Conservation (phyloP, 108 stramenopile species). For the Cyclostephanos tholiformis region DNA sequence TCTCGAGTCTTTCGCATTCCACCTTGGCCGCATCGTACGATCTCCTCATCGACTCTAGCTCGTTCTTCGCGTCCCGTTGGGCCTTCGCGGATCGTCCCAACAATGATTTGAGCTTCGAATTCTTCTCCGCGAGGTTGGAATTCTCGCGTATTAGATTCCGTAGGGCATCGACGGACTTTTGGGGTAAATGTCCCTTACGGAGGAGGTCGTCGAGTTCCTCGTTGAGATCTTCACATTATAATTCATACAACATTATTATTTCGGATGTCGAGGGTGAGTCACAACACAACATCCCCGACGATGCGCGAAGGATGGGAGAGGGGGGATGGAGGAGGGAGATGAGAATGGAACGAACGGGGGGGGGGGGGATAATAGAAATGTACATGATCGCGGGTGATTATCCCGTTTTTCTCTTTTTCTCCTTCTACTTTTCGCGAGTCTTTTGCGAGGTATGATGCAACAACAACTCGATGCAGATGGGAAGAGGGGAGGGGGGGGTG, state of each 20-base stretch:
- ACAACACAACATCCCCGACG: too few relatives aligned
- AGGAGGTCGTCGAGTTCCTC: conserved; percentile 38
- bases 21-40: conserved; percentile 47
- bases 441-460: too few relatives aligned
- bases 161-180: conserved; percentile 47
- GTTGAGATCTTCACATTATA: conserved; percentile 15
- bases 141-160: conserved; percentile 72
- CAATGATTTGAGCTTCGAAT: conserved; percentile 79
- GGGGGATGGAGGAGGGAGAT: neutral
- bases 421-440: too few relatives aligned
- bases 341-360: too few relatives aligned
- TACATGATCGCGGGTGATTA: too few relatives aligned
- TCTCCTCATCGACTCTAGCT: conserved; percentile 64
- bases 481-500: too few relatives aligned
- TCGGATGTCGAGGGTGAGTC: neutral
- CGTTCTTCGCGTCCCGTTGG: conserved; percentile 83
- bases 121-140: conserved; percentile 74
- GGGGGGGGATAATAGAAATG: too few relatives aligned
- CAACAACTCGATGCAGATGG: too few relatives aligned
- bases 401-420: too few relatives aligned
- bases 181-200: conserved; percentile 30
- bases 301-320: neutral
- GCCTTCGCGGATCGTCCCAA: conserved; percentile 87
- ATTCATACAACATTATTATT: too few relatives aligned
- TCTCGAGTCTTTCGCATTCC: conserved; percentile 70